Evolutionary conservation across 441 rosid genomes (phyloP).

Genomic region (Mallotus japonicus): DNA sequence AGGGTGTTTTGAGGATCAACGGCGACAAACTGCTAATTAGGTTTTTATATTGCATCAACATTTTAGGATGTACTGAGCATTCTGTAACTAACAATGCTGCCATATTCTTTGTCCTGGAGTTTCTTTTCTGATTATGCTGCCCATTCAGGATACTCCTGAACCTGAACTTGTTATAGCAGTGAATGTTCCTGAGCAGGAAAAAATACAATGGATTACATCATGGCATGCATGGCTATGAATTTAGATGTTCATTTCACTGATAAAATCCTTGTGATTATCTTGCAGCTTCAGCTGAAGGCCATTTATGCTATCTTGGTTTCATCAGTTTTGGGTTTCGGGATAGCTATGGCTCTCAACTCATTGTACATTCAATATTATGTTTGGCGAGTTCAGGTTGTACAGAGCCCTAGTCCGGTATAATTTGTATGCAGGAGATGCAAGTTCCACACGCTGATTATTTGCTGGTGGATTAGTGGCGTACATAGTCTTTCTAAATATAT

Average conservation of each 20-base stretch:
- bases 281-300: slow-evolving; percentile 69
- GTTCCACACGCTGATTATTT: not conserved
- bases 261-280: slow-evolving; percentile 11
- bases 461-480: not conserved
- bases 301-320: slow-evolving; percentile 59
- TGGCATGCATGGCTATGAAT: not conserved
- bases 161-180: not conserved
- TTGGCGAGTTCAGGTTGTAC: slow-evolving; percentile 55
- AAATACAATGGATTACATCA: not conserved
- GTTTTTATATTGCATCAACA: too few species aligned
- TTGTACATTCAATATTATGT: slow-evolving; percentile 51
- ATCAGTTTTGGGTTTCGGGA: slow-evolving; percentile 69
- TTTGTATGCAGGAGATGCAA: not conserved
- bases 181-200: not conserved
- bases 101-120: not conserved
- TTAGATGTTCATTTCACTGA: slow-evolving; percentile 10
- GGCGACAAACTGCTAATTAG: too few species aligned
- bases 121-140: not conserved
- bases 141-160: not conserved
- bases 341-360: slow-evolving; percentile 67
- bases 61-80: too few species aligned
- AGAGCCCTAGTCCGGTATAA: slow-evolving; percentile 50
- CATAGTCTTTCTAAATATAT: not conserved
- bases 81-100: not conserved
- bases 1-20: too few species aligned